A percentile compares a stretch with the other conserved stretches of the same genome.
Evolutionary conservation across 139 green algal genomes (phyloP).

Genomic region (Tetradesmus obliquus): DNA sequence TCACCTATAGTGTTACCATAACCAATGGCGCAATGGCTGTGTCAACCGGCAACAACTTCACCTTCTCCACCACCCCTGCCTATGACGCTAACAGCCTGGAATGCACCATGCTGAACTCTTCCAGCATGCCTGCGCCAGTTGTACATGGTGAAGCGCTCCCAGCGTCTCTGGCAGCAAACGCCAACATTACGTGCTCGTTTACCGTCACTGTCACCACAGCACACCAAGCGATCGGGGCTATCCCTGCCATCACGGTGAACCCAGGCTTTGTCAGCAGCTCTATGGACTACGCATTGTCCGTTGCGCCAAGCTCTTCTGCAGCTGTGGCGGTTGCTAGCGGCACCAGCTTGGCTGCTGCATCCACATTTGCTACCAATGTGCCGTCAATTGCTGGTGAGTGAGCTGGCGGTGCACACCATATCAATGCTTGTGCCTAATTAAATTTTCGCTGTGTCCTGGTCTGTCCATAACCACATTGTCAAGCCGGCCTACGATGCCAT

Average conservation of each 20-base stretch:
- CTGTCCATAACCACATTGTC: not conserved
- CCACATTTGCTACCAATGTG: not conserved
- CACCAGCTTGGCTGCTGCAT: not conserved
- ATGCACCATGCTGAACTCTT: not conserved
- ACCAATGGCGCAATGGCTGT: not conserved
- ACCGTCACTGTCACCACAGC: not conserved
- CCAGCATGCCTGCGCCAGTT: not conserved
- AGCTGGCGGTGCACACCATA: not conserved
- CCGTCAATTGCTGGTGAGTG: not conserved
- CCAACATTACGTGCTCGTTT: not conserved
- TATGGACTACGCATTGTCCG: not conserved
- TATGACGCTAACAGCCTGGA: not conserved
- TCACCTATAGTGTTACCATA: not conserved
- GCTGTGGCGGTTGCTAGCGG: not conserved
- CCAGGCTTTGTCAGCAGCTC: not conserved
- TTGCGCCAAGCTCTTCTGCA: not conserved
- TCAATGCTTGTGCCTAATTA: not conserved
- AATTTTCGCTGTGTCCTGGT: not conserved
- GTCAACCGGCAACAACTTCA: not conserved
- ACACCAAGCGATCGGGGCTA: not conserved
- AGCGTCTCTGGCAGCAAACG: not conserved
- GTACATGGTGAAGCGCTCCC: not conserved
- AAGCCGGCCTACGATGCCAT: not conserved
- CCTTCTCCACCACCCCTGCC: not conserved
- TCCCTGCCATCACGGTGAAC: not conserved